A percentile compares a stretch with the other conserved stretches of the same genome.
phyloP scores from a whole-genome alignment of 345 rosid species.

The Brassica carinata region DNA sequence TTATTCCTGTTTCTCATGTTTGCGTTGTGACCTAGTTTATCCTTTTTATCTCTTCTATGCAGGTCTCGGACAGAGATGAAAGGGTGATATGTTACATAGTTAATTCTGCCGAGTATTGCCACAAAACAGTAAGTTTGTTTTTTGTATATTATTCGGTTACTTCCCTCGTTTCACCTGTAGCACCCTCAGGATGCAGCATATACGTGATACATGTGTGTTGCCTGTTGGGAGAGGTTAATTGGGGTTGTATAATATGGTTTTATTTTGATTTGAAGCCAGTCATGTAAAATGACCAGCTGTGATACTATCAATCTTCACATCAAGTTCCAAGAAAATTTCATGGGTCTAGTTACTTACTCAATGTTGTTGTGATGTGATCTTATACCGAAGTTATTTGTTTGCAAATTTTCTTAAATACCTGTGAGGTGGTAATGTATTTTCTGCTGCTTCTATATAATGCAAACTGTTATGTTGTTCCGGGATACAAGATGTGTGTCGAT shows the following conservation, averaged over 20 bases:
- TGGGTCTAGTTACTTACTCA: constrained; percentile 22
- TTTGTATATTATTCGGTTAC: constrained; percentile 23
- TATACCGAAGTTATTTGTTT: not conserved
- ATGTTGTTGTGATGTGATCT: constrained; percentile 12
- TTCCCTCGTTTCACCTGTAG: constrained; percentile 4
- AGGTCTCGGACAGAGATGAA: constrained; percentile 96
- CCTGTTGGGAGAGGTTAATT: not conserved
- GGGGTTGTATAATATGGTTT: constrained; percentile 13
- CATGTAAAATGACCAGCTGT: constrained; percentile 5
- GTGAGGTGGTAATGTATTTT: not conserved
- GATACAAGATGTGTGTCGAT: constrained; percentile 10
- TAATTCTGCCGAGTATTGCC: constrained; percentile 95
- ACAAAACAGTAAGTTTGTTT: constrained; percentile 72
- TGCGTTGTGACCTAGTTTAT: constrained; percentile 3
- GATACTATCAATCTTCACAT: constrained; percentile 8
- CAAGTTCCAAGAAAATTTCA: constrained; percentile 21
- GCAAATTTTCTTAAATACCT: constrained; percentile 7
- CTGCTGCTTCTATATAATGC: constrained; percentile 2
- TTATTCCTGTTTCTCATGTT: constrained; percentile 23
- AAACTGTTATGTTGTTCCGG: constrained; percentile 7
- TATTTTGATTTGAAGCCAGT: not conserved
- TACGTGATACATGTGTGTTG: constrained; percentile 12
- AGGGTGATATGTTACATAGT: constrained; percentile 92
- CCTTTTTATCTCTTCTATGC: constrained; percentile 20
- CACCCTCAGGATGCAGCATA: constrained; percentile 18